Base-by-base conservation (phyloP, 1,139 yeast species). In the Spathaspora sp. region DNA sequence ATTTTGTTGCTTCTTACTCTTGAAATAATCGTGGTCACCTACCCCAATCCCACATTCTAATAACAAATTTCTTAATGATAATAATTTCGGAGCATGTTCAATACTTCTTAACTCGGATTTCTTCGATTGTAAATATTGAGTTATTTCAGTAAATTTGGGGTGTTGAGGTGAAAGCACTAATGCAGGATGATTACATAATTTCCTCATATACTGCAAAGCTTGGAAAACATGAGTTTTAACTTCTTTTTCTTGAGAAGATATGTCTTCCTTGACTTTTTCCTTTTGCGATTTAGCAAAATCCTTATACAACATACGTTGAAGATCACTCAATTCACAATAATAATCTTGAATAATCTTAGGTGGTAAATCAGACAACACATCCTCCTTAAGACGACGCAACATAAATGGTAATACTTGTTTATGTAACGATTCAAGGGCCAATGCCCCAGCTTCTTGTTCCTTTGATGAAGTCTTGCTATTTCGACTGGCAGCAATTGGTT, bases 261-360 rank as follows among this genome's bases (percentile, higher is more conserved):
- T 76, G 49, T 86, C 95, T 49, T 79, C 78, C 52, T 81, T 82
- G 5, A 91, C 93, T 2, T 80, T 72, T 4, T 78, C 69, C 62
- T 89, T 88, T 60, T 93, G 97, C 61, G 88, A 89, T 56, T 79
- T 82, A n/a, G 95, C 91, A 69, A 95, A 93, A 63, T 89, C 96
- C 51, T 84, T 87, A 68, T 95, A 95, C 42, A 95, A 72, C 55
- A 83, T 86, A 60, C 86, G 86, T 64, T 95, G 99, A 50, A 90
- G 72, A 51, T 89, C 96, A 58, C 96, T 89, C 53, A 95, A 74
- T 56, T 93, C 98, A 72, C 99, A 95, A 64, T 93, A 93, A 63
- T 95, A 91, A 70, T 95, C 99, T 65, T 95, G 99, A 56, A 95
- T 93, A 56, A 95, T 93, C 68, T 95, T 95, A 39, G 99, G 99